These are phyloP conservation scores for Endotrypanum monterogeii DNA, from an alignment of 208 protist genomes.

Conservation along the genomic window DNA sequence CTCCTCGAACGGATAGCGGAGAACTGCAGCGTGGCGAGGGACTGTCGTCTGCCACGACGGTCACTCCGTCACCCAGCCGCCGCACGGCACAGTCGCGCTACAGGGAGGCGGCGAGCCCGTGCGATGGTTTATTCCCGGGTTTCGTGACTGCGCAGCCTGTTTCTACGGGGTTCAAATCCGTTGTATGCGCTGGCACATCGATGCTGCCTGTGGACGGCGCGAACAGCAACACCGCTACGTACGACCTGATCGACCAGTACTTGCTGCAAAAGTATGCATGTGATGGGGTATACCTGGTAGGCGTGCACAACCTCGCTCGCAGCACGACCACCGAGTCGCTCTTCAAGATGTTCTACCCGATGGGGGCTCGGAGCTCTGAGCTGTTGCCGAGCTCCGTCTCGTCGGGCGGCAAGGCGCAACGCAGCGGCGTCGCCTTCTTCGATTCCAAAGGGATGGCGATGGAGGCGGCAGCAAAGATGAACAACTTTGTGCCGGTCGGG, in stretches of 20 bases:
- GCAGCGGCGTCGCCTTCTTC: conserved; percentile 76
- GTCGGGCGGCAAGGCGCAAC: conserved; percentile 43
- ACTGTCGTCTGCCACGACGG: neutral
- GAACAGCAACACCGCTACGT: neutral
- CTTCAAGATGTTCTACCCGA: conserved; percentile 73
- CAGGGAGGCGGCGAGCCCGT: conserved; percentile 28
- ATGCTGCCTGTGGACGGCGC: neutral
- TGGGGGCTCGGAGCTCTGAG: conserved; percentile 61
- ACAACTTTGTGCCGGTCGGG: conserved; percentile 60
- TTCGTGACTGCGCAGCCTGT: conserved; percentile 16
- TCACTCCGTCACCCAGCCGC: conserved; percentile 9
- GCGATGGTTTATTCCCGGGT: conserved; percentile 10
- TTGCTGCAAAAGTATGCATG: conserved; percentile 47
- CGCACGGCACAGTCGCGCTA: conserved; percentile 33
- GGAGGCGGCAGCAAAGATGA: conserved; percentile 69
- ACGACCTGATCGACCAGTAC: conserved; percentile 56
- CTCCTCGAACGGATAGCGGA: conserved; percentile 1
- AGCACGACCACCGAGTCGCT: conserved; percentile 47
- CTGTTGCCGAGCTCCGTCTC: conserved; percentile 46
- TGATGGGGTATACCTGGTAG: conserved; percentile 49
- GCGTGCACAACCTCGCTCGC: conserved; percentile 64
- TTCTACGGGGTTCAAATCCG: conserved; percentile 34
- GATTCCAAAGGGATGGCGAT: conserved; percentile 48
- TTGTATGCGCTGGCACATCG: neutral
- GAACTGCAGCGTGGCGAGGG: neutral